These are phyloP conservation scores for Podospora anserina DNA, from an alignment of 495 filamentous ascomycete genomes.

Conservation along the genomic window DNA sequence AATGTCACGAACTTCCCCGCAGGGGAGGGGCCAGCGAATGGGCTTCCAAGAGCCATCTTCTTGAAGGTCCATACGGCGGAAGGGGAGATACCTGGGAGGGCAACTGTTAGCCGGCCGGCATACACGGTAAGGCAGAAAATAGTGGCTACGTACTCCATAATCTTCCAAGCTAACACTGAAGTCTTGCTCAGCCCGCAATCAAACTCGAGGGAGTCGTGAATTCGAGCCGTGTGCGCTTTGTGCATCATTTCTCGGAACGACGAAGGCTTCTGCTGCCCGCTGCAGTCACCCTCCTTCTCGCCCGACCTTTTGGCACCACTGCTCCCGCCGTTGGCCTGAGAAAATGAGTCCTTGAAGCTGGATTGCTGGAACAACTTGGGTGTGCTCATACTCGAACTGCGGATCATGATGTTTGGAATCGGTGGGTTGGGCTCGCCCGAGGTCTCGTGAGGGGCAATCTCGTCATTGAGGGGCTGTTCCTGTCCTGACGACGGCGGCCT, in stretches of 20 bases:
- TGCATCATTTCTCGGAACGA: slow-evolving; percentile 58
- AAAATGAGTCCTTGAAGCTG: slow-evolving; percentile 8
- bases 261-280: background rate
- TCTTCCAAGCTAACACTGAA: slow-evolving; percentile 69
- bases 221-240: slow-evolving; percentile 56
- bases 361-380: slow-evolving; percentile 24
- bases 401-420: slow-evolving; percentile 38
- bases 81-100: slow-evolving; percentile 58
- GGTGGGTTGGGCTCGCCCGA: slow-evolving; percentile 1
- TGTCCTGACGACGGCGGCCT: background rate
- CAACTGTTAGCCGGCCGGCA: background rate
- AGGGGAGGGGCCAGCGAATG: slow-evolving; percentile 75
- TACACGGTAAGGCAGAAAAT: background rate
- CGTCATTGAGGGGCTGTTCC: background rate
- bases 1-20: slow-evolving; percentile 78
- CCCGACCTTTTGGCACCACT: background rate
- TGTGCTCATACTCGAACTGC: slow-evolving; percentile 32
- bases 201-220: slow-evolving; percentile 75
- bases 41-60: slow-evolving; percentile 75
- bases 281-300: slow-evolving; percentile 2
- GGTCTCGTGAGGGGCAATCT: background rate
- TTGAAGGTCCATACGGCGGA: slow-evolving; percentile 77
- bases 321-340: background rate
- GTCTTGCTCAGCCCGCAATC: slow-evolving; percentile 55
- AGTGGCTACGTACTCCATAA: slow-evolving; percentile 60